phyloP scores from a whole-genome alignment of 352 stramenopile species.

The Globisporangium middletonii region DNA sequence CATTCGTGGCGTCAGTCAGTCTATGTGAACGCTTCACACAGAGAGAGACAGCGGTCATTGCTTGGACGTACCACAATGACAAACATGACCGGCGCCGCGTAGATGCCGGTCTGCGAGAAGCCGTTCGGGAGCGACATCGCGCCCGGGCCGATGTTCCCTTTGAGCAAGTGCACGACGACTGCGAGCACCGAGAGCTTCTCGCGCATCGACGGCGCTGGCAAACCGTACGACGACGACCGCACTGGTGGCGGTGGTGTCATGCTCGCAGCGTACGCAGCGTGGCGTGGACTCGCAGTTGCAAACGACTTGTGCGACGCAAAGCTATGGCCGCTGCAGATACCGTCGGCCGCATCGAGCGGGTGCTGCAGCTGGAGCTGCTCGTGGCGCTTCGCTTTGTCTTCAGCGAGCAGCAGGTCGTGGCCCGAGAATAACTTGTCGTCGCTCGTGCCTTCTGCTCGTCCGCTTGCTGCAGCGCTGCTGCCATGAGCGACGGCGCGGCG shows the following conservation, averaged over 20 bases:
- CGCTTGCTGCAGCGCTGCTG: background rate
- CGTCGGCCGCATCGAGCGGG: background rate
- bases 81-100: slow-evolving; percentile 54
- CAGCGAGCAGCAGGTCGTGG: background rate
- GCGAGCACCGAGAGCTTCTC: slow-evolving; percentile 52
- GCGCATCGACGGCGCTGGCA: background rate
- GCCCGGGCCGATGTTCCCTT: slow-evolving; percentile 72
- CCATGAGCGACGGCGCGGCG: background rate
- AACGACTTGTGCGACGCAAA: slow-evolving; percentile 1
- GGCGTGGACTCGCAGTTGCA: background rate
- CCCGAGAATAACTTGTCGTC: slow-evolving; percentile 4
- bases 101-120: slow-evolving; percentile 70
- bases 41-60: background rate
- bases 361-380: background rate
- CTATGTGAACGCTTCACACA: background rate
- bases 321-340: background rate
- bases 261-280: background rate
- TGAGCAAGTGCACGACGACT: slow-evolving; percentile 62
- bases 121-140: slow-evolving; percentile 75
- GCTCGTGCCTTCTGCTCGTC: background rate
- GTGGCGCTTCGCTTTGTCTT: background rate
- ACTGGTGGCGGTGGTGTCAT: background rate
- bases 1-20: background rate
- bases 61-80: slow-evolving; percentile 35
- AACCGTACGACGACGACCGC: background rate